Conservation (phyloP, 371 early-diverging fungal species). For the Syncephalastrum monosporum region DNA sequence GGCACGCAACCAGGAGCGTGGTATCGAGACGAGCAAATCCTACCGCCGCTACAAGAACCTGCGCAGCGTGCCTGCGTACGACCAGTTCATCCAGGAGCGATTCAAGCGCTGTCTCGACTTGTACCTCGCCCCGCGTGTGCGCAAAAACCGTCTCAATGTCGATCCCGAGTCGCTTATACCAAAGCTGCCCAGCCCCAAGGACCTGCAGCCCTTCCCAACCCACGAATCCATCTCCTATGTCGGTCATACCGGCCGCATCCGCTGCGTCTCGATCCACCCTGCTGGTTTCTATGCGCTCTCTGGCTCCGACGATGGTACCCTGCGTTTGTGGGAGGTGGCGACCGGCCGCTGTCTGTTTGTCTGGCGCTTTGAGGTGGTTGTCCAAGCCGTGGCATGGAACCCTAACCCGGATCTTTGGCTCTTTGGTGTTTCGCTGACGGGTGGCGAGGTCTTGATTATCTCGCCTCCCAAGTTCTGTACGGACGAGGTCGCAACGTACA, state of each 20-base stretch:
- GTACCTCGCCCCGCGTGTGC: slow-evolving; percentile 92
- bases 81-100: slow-evolving; percentile 85
- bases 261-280: slow-evolving; percentile 85
- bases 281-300: slow-evolving; percentile 88
- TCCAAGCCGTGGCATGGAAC: slow-evolving; percentile 86
- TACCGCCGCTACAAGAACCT: slow-evolving; percentile 53
- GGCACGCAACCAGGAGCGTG: too few species aligned
- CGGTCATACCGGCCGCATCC: slow-evolving; percentile 83
- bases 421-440: slow-evolving; percentile 74
- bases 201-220: slow-evolving; percentile 94
- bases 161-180: slow-evolving; percentile 94
- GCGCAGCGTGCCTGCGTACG: slow-evolving; percentile 87
- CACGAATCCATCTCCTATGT: slow-evolving; percentile 72
- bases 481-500: slow-evolving; percentile 43
- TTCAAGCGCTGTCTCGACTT: slow-evolving; percentile 96
- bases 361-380: slow-evolving; percentile 68
- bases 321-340: slow-evolving; percentile 89
- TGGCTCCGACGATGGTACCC: slow-evolving; percentile 86
- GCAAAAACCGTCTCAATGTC: slow-evolving; percentile 82
- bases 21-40: neutral
- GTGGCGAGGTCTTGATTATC: slow-evolving; percentile 52
- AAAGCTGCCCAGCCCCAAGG: slow-evolving; percentile 93
- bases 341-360: slow-evolving; percentile 85
- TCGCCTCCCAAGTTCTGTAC: slow-evolving; percentile 54
- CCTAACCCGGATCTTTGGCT: slow-evolving; percentile 77